Evolutionary conservation across 2,329 filamentous ascomycete genomes (phyloP), one percentile per base, ranked within the genome.

Genomic region (Fusarium longipes): DNA sequence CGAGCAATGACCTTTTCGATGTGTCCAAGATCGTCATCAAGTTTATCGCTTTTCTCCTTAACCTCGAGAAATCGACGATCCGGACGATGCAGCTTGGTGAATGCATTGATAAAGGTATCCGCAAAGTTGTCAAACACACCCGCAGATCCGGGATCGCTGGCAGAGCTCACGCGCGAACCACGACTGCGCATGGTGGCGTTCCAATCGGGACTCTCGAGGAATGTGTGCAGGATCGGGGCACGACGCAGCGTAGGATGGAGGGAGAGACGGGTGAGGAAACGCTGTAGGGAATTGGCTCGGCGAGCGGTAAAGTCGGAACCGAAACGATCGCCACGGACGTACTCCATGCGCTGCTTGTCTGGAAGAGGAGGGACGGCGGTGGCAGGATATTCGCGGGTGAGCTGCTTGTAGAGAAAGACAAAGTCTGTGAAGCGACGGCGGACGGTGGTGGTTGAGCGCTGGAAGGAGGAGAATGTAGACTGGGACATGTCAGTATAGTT

Each of bases 261-360:
- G 5, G 94, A 89, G 57, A 97, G 83, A 6, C 96, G 91, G 74
- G 91, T 88, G 43, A 99, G 86, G 77, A 99, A 99, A 51, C 96
- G 91, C 79, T 96, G 91, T 51, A 99, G 85, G 5, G 94, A 97
- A 82, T 94, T 91, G 49, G 93, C 93, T 70, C 96, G 89, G 32
- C 96, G 90, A 43, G 89, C 85, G 32, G 93, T 99, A 77, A 99
- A 99, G 80, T 98, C 96, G 48, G 90, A 81, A 10, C 94, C 93
- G 79, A 99, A 99, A 66, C 96, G 91, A 82, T 98, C 95, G 71
- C 96, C 96, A 33, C 94, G 92, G 50, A 98, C 96, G 76, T 98
- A 98, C 76, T 97, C 93, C 92, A 99, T 97, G 81, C 96, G 96
- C 84, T 98, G 95, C 84, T 98, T 99, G 81, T 98, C 96, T 52